Conservation (phyloP, 73 alveolate species). For the Symbiodinium pilosum region DNA sequence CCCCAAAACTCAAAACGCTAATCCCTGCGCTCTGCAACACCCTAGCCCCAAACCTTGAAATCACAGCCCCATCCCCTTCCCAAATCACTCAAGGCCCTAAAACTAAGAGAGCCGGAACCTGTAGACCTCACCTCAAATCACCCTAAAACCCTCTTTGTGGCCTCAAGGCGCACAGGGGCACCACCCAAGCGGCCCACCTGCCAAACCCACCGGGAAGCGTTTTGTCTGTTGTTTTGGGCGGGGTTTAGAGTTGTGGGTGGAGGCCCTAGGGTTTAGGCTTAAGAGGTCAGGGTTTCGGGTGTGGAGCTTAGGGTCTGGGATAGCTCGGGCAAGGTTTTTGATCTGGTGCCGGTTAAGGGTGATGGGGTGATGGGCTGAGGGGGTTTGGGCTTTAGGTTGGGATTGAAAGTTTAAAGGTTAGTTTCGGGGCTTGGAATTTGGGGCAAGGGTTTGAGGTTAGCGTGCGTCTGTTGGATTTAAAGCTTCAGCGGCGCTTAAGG, state of each 20-base stretch:
- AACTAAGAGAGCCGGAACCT: no score
- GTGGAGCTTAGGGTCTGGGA: background rate
- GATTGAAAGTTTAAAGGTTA: no score
- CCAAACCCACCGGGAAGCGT: no score
- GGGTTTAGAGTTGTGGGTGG: background rate
- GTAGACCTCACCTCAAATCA: no score
- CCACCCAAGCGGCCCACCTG: slow-evolving; percentile 87
- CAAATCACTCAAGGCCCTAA: no score
- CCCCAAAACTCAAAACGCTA: background rate
- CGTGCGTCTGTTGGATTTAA: no score
- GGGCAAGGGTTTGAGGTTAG: no score
- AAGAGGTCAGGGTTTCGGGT: background rate
- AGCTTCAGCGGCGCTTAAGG: no score
- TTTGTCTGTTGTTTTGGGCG: no score
- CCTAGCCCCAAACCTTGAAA: background rate
- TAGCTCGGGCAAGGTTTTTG: background rate
- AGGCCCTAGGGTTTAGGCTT: background rate
- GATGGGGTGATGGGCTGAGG: background rate
- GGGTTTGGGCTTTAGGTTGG: background rate
- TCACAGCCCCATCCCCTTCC: background rate
- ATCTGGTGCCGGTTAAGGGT: no score
- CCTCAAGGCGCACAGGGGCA: slow-evolving; percentile 67
- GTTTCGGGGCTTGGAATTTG: no score
- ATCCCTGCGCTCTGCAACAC: background rate
- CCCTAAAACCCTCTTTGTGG: no score